These are phyloP conservation scores for Magnolia officinalis DNA, from an alignment of 164 flowering plant genomes.

Conservation along the genomic window DNA sequence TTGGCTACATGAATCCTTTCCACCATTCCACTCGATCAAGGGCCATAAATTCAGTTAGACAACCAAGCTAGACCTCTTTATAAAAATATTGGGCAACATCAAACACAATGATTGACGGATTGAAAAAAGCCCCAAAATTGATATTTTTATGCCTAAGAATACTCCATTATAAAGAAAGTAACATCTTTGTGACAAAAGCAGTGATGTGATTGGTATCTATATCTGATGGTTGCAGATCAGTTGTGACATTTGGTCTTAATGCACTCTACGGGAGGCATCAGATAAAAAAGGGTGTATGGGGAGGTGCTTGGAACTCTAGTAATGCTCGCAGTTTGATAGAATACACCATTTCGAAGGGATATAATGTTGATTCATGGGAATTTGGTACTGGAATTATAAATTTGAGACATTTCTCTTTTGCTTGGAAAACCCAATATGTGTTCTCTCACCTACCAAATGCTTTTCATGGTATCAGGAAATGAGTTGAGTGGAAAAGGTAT, in stretches of 20 bases:
- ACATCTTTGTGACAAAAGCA: not conserved
- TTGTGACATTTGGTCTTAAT: conserved; percentile 20
- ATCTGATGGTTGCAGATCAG: conserved; percentile 12
- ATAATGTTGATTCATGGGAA: conserved; percentile 86
- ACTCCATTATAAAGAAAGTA: not conserved
- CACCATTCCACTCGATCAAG: no score
- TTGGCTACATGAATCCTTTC: no score
- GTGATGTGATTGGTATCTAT: not conserved
- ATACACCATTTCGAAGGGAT: conserved; percentile 74
- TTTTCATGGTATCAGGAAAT: conserved; percentile 48
- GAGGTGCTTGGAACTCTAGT: conserved; percentile 57
- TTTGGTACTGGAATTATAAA: conserved; percentile 44
- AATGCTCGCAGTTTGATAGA: conserved; percentile 64
- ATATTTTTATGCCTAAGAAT: not conserved
- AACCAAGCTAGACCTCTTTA: no score
- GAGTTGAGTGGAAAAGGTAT: conserved; percentile 85
- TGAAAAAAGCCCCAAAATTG: not conserved
- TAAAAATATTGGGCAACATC: no score
- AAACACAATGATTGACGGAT: no score
- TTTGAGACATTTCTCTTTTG: not conserved
- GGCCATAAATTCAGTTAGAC: no score
- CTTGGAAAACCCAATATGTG: conserved; percentile 1
- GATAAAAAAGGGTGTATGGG: conserved; percentile 3
- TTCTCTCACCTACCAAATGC: not conserved
- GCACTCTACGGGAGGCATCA: conserved; percentile 16